Evolutionary conservation across 257 asterid genomes (phyloP).

Genomic region (Oldenlandia corymbosa): DNA sequence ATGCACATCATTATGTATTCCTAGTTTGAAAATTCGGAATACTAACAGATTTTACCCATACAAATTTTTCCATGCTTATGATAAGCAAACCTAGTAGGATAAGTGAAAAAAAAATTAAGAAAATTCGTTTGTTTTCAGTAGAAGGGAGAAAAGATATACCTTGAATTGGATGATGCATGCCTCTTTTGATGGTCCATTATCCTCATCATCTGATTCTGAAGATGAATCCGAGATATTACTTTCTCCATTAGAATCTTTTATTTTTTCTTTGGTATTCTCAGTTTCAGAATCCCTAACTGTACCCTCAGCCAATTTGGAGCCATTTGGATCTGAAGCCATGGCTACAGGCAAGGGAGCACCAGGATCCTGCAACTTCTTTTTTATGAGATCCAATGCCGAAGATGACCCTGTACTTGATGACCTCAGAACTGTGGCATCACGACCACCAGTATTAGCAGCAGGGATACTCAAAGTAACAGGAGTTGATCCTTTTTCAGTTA

Average conservation of each 20-base stretch:
- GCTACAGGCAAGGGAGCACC: slow-evolving; percentile 45
- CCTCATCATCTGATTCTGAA: slow-evolving; percentile 92
- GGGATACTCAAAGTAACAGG: slow-evolving; percentile 71
- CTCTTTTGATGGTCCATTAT: slow-evolving; percentile 81
- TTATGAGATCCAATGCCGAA: slow-evolving; percentile 94
- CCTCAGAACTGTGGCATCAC: slow-evolving; percentile 71
- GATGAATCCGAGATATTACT: slow-evolving; percentile 72
- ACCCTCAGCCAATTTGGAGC: slow-evolving; percentile 48
- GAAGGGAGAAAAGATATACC: slow-evolving; percentile 33
- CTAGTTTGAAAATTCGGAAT: no score
- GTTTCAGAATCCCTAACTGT: slow-evolving; percentile 41
- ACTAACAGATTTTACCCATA: not conserved
- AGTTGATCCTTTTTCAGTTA: slow-evolving; percentile 59
- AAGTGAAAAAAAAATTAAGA: slow-evolving; percentile 11
- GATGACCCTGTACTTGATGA: slow-evolving; percentile 53
- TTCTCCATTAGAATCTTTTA: slow-evolving; percentile 56
- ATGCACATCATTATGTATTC: no score
- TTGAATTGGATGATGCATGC: slow-evolving; percentile 75
- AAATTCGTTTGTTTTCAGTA: not conserved
- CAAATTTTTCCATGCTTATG: not conserved
- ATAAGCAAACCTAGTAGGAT: not conserved
- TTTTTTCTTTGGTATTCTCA: slow-evolving; percentile 64
- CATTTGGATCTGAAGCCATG: slow-evolving; percentile 53
- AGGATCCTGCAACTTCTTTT: slow-evolving; percentile 91
- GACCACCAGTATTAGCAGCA: slow-evolving; percentile 94